Evolutionary conservation across 306 rosid species (phyloP).

Genomic region (Clitoria ternatea): DNA sequence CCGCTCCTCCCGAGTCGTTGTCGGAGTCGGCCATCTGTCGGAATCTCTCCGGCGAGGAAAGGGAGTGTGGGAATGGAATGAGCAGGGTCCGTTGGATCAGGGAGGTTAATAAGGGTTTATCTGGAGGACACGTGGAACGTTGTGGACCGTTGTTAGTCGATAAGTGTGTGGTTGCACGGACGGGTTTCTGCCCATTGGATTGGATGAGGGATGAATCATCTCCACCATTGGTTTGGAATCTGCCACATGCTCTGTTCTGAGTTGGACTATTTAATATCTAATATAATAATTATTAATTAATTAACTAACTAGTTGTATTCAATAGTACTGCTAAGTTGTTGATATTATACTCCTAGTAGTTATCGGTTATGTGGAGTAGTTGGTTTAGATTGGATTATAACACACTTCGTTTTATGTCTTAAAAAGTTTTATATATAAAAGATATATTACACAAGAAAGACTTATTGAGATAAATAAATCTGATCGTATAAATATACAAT

Average conservation of each 20-base stretch:
- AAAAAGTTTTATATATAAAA: too few species aligned
- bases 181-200: slow-evolving; percentile 22
- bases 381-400: too few species aligned
- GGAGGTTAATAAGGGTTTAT: slow-evolving; percentile 38
- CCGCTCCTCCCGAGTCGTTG: slow-evolving; percentile 72
- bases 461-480: too few species aligned
- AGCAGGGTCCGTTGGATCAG: slow-evolving; percentile 47
- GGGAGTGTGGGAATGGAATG: slow-evolving; percentile 11
- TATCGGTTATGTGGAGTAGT: too few species aligned
- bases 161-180: slow-evolving; percentile 38
- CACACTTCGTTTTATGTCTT: too few species aligned
- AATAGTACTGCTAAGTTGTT: too few species aligned
- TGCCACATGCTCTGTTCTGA: slow-evolving; percentile 33
- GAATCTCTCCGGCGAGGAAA: too few species aligned
- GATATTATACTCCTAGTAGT: too few species aligned
- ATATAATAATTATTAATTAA: too few species aligned
- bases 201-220: slow-evolving; percentile 20
- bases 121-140: slow-evolving; percentile 43
- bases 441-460: too few species aligned
- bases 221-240: slow-evolving; percentile 24
- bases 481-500: too few species aligned
- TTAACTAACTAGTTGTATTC: too few species aligned
- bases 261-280: slow-evolving; percentile 18
- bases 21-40: slow-evolving; percentile 78
- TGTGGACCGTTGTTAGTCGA: slow-evolving; percentile 47